These are phyloP conservation scores for Coprinopsis marcescibilis DNA, from an alignment of 768 basidiomycete genomes.

Conservation along the genomic window DNA sequence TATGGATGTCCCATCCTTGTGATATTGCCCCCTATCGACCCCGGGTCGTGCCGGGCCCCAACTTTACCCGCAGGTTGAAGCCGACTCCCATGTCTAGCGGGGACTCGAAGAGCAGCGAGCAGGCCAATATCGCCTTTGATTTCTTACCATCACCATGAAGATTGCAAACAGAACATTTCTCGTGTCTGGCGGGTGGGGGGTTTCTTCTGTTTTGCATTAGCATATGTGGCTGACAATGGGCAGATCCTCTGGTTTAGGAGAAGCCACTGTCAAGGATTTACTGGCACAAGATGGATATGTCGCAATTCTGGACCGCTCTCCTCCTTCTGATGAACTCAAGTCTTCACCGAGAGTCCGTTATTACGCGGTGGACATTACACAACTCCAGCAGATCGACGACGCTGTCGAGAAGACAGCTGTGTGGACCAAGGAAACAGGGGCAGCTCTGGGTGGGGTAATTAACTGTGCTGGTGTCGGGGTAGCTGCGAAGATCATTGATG, in stretches of 20 bases:
- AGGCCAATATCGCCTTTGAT: no score
- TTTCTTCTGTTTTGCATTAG: neutral
- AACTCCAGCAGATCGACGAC: conserved; percentile 28
- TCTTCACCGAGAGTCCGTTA: conserved; percentile 29
- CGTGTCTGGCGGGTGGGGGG: conserved; percentile 48
- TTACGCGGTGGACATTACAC: conserved; percentile 36
- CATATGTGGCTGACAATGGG: neutral
- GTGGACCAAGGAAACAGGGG: conserved; percentile 37
- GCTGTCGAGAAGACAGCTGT: conserved; percentile 33
- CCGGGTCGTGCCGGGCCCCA: no score
- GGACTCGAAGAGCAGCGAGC: no score
- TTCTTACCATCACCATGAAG: conserved; percentile 32
- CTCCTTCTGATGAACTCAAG: conserved; percentile 25
- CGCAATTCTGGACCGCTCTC: conserved; percentile 46
- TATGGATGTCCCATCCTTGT: no score
- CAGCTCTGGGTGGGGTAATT: conserved; percentile 51
- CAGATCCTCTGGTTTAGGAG: conserved; percentile 54
- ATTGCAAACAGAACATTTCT: conserved; percentile 48
- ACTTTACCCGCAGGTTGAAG: no score
- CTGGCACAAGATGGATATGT: conserved; percentile 38
- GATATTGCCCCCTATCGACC: no score
- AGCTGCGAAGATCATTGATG: conserved; percentile 40
- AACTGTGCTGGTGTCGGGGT: conserved; percentile 54
- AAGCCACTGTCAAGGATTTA: conserved; percentile 44
- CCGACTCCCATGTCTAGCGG: no score